These are phyloP conservation scores for Penicillium waksmanii DNA, from an alignment of 495 filamentous ascomycete genomes.

Conservation along the genomic window DNA sequence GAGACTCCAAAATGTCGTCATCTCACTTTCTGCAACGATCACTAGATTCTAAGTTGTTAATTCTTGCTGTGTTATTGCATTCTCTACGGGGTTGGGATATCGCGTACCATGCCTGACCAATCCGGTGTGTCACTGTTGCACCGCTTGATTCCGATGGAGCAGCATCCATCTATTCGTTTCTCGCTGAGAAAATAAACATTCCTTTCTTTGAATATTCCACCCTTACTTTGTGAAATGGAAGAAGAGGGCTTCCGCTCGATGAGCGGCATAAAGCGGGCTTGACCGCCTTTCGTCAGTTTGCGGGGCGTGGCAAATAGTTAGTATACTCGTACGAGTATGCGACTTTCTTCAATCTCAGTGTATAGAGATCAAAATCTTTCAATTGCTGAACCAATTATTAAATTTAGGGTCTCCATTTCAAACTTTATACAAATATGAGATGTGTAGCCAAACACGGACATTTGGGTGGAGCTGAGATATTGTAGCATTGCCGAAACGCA, in stretches of 20 bases:
- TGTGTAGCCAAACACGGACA: too few species aligned
- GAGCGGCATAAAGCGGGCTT: background rate
- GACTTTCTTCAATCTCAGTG: too few species aligned
- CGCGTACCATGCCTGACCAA: slow-evolving; percentile 10
- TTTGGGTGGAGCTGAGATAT: background rate
- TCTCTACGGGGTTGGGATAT: background rate
- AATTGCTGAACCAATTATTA: too few species aligned
- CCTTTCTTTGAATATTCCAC: too few species aligned
- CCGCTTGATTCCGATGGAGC: slow-evolving; percentile 2
- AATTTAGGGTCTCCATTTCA: too few species aligned
- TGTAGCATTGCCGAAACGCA: slow-evolving; percentile 10
- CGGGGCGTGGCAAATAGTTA: too few species aligned
- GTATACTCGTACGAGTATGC: too few species aligned
- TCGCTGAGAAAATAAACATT: background rate
- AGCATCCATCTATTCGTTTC: background rate
- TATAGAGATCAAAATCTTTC: too few species aligned
- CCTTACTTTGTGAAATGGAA: background rate
- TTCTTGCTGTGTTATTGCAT: background rate
- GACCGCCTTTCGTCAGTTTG: background rate
- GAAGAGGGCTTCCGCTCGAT: background rate
- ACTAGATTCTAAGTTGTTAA: slow-evolving; percentile 1
- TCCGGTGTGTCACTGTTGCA: background rate
- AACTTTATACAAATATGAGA: too few species aligned
- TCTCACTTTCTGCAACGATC: slow-evolving; percentile 15
- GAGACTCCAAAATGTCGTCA: too few species aligned